A percentile compares a stretch with the other conserved stretches of the same genome.
These are phyloP conservation scores for Termitomyces bulborhizus DNA, from an alignment of 768 basidiomycete species.

Conservation along the genomic window DNA sequence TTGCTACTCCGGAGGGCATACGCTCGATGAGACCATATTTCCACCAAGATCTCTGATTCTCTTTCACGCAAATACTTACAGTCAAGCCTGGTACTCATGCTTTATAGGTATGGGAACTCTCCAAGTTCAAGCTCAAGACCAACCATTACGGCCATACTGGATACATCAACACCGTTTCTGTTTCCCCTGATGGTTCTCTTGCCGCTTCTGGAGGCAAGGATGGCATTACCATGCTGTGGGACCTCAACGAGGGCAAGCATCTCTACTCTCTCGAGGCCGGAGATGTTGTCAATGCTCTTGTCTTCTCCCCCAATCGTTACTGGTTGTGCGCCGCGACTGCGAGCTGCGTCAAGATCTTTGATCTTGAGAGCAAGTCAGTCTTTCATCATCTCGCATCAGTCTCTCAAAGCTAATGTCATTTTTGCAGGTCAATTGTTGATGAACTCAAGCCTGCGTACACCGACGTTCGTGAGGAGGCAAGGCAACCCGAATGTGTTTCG, in stretches of 20 bases:
- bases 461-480: constrained; percentile 62
- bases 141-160: constrained; percentile 99
- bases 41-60: constrained; percentile 74
- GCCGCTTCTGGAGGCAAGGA: constrained; percentile 99
- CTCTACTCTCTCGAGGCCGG: constrained; percentile 99
- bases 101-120: constrained; percentile 94
- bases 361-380: constrained; percentile 96
- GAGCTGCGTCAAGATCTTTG: constrained; percentile 98
- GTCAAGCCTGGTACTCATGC: constrained; percentile 8
- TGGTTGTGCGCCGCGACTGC: constrained; percentile 99
- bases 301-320: constrained; percentile 99
- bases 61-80: constrained; percentile 23
- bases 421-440: constrained; percentile 85
- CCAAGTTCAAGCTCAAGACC: constrained; percentile 99
- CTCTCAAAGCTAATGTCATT: constrained; percentile 1
- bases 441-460: constrained; percentile 96
- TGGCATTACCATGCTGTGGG: constrained; percentile 99
- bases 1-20: constrained; percentile 83
- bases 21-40: constrained; percentile 67
- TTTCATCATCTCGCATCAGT: neutral
- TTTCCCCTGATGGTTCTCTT: constrained; percentile 97
- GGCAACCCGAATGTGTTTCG: constrained; percentile 90
- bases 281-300: constrained; percentile 97
- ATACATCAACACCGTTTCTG: constrained; percentile 97
- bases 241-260: constrained; percentile 99